Evolutionary conservation across 768 basidiomycete genomes (phyloP).

Genomic region (Grammothele lineata): DNA sequence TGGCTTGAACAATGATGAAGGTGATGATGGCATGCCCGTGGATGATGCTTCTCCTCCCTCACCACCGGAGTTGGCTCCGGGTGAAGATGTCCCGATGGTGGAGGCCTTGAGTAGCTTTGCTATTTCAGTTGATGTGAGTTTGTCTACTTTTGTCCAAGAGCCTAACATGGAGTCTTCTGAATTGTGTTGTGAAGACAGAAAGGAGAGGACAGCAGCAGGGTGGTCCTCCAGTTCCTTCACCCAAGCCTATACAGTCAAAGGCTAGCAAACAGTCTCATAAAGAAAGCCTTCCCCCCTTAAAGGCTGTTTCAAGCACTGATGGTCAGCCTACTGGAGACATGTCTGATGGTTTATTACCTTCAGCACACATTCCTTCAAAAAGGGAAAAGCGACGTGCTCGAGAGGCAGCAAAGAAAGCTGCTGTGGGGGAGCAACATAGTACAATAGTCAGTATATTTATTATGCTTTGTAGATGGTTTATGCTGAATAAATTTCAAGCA

Average conservation of each 20-base stretch:
- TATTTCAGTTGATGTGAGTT: too few relatives aligned
- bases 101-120: too few relatives aligned
- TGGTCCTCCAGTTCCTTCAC: too few relatives aligned
- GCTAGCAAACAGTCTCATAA: too few relatives aligned
- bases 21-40: constrained; percentile 14
- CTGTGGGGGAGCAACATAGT: constrained; percentile 25
- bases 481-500: not conserved
- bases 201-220: too few relatives aligned
- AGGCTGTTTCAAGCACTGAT: too few relatives aligned
- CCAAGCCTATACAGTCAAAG: too few relatives aligned
- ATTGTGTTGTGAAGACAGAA: too few relatives aligned
- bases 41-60: constrained; percentile 1
- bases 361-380: constrained; percentile 51
- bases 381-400: constrained; percentile 75
- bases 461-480: not conserved
- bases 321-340: constrained; percentile 1
- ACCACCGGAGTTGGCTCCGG: constrained; percentile 1
- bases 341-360: constrained; percentile 11
- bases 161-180: too few relatives aligned
- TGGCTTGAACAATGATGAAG: constrained; percentile 39
- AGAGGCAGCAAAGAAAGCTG: constrained; percentile 67
- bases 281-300: too few relatives aligned
- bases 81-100: not conserved
- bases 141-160: too few relatives aligned
- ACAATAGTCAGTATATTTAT: not conserved